phyloP scores from a whole-genome alignment of 139 green algal species.

The Trebouxia sp. region DNA sequence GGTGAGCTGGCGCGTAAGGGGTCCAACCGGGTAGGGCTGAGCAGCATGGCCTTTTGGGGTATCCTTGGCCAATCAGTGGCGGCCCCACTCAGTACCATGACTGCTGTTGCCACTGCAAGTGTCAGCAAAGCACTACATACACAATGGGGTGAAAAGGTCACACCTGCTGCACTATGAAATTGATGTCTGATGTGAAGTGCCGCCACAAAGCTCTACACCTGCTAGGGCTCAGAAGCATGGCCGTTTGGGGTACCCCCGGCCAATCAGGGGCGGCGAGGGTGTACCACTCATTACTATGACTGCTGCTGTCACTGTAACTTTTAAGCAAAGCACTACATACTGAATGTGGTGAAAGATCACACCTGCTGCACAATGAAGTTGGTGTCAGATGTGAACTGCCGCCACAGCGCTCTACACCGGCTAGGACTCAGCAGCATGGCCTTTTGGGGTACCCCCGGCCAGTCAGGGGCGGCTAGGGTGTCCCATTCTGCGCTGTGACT shows the following conservation, averaged over 20 bases:
- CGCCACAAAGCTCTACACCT: constrained; percentile 68
- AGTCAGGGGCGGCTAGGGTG: constrained; percentile 57
- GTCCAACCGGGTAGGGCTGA: too few species aligned
- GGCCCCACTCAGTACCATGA: too few species aligned
- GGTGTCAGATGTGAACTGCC: constrained; percentile 69
- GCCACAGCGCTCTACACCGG: constrained; percentile 65
- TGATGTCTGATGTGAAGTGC: constrained; percentile 68
- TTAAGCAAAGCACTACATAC: too few species aligned
- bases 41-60: too few species aligned
- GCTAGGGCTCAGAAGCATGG: constrained; percentile 56
- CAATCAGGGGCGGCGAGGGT: constrained; percentile 60
- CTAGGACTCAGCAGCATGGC: constrained; percentile 57
- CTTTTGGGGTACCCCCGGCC: constrained; percentile 47
- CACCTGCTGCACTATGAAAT: constrained; percentile 74
- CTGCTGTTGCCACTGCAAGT: too few species aligned
- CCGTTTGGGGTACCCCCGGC: constrained; percentile 43
- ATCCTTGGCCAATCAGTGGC: too few species aligned
- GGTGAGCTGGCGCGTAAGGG: too few species aligned
- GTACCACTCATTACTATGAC: neutral
- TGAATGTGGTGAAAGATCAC: too few species aligned
- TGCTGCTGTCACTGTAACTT: constrained; percentile 22
- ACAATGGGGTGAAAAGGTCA: too few species aligned
- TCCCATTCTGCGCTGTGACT: neutral
- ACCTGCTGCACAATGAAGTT: constrained; percentile 74
- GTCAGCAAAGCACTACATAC: too few species aligned